Evolutionary conservation across 108 stramenopile species (phyloP).

Genomic region (Nitzschia sp.): DNA sequence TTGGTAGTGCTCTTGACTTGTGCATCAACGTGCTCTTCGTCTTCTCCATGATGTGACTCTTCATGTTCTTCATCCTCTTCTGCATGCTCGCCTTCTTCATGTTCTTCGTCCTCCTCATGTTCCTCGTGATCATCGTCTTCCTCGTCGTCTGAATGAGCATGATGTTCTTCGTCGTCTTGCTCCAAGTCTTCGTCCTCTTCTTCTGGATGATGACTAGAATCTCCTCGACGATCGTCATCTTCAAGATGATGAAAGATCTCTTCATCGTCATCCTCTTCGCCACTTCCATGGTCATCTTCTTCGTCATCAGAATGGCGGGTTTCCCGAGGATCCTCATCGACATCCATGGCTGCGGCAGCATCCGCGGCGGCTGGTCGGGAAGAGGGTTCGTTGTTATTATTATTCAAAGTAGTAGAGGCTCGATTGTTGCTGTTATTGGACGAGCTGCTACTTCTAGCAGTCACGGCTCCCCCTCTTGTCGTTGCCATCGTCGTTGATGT

Average conservation of each 20-base stretch:
- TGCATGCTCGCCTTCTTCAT: slow-evolving; percentile 15
- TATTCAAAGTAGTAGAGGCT: background rate
- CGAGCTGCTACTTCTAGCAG: too few relatives aligned
- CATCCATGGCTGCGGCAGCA: background rate
- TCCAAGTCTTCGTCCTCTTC: slow-evolving; percentile 12
- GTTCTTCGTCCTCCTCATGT: slow-evolving; percentile 21
- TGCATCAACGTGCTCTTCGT: slow-evolving; percentile 16
- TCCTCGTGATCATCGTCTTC: slow-evolving; percentile 11
- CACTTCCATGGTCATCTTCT: slow-evolving; percentile 16
- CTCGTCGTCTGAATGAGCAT: slow-evolving; percentile 5
- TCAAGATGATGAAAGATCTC: background rate
- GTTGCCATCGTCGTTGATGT: too few relatives aligned
- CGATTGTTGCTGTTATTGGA: background rate
- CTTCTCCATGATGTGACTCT: slow-evolving; percentile 19
- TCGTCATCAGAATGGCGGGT: slow-evolving; percentile 8
- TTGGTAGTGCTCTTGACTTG: background rate
- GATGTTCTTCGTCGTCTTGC: slow-evolving; percentile 24
- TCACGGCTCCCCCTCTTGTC: too few relatives aligned
- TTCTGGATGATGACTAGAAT: background rate
- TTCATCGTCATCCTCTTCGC: slow-evolving; percentile 26
- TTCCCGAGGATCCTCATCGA: slow-evolving; percentile 10
- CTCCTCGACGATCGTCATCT: background rate
- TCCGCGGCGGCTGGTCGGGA: background rate
- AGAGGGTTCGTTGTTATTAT: background rate
- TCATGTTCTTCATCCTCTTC: slow-evolving; percentile 10